Evolutionary conservation across 2,329 filamentous ascomycete genomes (phyloP).

Genomic region (Apiospora marii): DNA sequence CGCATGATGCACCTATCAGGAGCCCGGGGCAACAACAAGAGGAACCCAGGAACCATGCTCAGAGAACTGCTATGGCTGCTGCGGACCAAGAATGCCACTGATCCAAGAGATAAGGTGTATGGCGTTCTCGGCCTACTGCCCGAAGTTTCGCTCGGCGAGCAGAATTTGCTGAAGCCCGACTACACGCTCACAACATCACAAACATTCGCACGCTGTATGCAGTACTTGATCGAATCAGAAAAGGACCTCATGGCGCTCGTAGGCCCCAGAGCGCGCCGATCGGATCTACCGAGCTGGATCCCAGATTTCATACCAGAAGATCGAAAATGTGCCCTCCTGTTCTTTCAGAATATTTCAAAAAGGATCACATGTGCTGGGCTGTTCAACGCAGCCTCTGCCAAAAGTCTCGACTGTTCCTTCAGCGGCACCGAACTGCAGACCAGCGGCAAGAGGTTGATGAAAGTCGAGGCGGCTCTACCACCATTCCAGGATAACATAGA

Average conservation of each 20-base stretch:
- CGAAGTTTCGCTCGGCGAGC: conserved; percentile 7
- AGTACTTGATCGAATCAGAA: conserved; percentile 11
- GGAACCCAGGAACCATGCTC: neutral
- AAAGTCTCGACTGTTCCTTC: neutral
- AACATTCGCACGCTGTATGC: conserved; percentile 22
- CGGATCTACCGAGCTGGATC: conserved; percentile 25
- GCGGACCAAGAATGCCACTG: conserved; percentile 24
- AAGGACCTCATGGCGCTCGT: conserved; percentile 19
- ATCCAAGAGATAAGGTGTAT: conserved; percentile 27
- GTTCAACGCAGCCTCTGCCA: neutral
- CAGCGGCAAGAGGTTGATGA: neutral
- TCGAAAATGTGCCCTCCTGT: neutral
- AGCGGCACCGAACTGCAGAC: neutral
- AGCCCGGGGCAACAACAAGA: neutral
- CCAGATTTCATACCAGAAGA: conserved; percentile 23
- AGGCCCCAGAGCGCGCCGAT: neutral
- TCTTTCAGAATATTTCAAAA: conserved; percentile 16
- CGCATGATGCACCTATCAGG: neutral
- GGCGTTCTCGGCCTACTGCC: conserved; percentile 26
- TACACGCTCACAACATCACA: conserved; percentile 3
- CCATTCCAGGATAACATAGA: neutral
- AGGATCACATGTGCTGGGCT: neutral
- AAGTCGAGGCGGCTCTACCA: neutral
- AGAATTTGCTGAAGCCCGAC: conserved; percentile 10
- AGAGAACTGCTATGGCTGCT: conserved; percentile 16